Conservation (phyloP, 1,284 basidiomycete species). For the Fomitiporia mediterranea region DNA sequence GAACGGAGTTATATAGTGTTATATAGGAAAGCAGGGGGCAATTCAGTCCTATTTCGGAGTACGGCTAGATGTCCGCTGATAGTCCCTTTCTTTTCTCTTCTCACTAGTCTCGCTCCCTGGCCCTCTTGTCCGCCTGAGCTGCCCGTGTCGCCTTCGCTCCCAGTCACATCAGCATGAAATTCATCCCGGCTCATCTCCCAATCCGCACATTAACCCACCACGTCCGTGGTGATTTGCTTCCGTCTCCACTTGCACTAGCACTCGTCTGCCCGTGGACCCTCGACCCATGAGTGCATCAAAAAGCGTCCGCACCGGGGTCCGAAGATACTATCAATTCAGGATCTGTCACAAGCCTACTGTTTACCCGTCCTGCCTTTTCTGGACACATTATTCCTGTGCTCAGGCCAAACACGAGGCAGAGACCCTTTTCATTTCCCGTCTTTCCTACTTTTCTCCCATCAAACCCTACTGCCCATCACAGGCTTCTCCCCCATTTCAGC, state of each 20-base stretch:
- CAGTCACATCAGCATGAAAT: neutral
- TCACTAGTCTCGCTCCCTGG: neutral
- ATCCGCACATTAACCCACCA: constrained; percentile 7
- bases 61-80: constrained; percentile 4
- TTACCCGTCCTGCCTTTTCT: constrained; percentile 4
- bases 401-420: constrained; percentile 19
- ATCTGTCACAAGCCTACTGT: constrained; percentile 15
- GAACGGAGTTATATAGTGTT: constrained; percentile 6
- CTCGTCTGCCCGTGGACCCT: neutral
- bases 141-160: neutral
- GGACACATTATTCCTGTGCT: constrained; percentile 16
- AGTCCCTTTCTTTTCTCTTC: neutral
- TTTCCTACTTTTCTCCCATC: constrained; percentile 2
- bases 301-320: constrained; percentile 18
- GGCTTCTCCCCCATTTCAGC: neutral
- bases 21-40: neutral
- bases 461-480: constrained; percentile 6
- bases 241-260: neutral
- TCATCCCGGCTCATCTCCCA: neutral
- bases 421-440: constrained; percentile 16
- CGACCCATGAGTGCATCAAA: neutral
- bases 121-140: neutral
- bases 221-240: constrained; percentile 4
- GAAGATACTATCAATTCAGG: constrained; percentile 5
- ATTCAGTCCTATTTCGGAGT: neutral